A percentile compares a stretch with the other conserved stretches of the same genome.
Conservation (phyloP, 257 asterid genomes). For the Solanum ossicruentum region DNA sequence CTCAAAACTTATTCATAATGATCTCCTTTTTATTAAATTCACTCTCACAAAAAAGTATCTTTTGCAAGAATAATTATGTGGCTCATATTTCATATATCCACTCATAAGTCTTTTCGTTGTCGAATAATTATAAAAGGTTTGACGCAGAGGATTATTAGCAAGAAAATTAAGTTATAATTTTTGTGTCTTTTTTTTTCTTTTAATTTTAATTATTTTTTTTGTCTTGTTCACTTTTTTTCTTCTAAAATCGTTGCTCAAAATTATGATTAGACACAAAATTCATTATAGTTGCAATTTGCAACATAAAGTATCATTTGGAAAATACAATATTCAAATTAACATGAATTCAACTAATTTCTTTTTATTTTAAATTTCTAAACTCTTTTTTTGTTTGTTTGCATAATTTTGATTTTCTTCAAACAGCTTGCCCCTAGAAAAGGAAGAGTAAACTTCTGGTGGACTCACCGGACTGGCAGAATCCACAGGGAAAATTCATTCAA, state of each 20-base stretch:
- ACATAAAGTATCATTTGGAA: background rate
- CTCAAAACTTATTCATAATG: background rate
- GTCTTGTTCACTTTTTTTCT: accelerated
- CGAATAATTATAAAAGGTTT: background rate
- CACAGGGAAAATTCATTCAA: background rate
- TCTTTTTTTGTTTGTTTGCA: no score
- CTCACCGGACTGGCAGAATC: background rate
- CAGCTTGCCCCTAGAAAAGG: background rate
- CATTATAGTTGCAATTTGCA: background rate
- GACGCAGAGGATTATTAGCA: background rate
- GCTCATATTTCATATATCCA: background rate
- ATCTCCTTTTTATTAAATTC: background rate
- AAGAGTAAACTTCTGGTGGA: background rate
- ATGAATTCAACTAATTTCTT: background rate
- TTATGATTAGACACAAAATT: background rate
- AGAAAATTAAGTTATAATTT: background rate
- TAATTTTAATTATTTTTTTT: accelerated
- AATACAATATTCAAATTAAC: background rate
- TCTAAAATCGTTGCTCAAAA: accelerated
- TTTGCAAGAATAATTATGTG: background rate
- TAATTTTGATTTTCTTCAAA: background rate
- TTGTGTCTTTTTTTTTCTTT: accelerated
- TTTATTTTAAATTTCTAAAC: background rate
- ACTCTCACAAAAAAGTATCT: background rate
- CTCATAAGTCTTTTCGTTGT: background rate